Conservation (phyloP, 345 rosid genomes). For the Linum trigynum region DNA sequence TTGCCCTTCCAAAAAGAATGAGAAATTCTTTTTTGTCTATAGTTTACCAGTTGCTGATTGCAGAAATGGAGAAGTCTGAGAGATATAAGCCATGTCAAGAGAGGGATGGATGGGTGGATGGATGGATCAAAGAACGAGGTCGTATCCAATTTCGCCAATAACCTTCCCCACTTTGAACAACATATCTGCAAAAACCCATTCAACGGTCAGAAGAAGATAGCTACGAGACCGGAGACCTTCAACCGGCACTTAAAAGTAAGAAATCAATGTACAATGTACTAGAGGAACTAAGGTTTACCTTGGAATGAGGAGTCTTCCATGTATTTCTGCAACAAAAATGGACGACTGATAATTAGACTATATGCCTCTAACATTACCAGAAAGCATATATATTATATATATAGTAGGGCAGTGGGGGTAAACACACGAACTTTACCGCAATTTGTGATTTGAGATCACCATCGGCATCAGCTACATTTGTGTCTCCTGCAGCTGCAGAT, state of each 20-base stretch:
- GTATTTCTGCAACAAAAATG: constrained; percentile 45
- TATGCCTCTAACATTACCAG: background rate
- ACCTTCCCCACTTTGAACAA: constrained; percentile 56
- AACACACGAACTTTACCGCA: constrained; percentile 32
- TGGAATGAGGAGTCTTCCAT: constrained; percentile 84
- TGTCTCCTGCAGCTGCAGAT: constrained; percentile 28
- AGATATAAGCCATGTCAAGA: too few relatives aligned
- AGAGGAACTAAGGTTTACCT: constrained; percentile 33
- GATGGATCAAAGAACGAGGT: constrained; percentile 3
- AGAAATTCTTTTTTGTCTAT: too few relatives aligned
- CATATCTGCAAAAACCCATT: constrained; percentile 48
- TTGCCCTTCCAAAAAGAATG: too few relatives aligned
- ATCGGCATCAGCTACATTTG: constrained; percentile 27
- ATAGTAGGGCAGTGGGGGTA: background rate
- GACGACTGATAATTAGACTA: constrained; percentile 3
- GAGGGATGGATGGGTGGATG: background rate
- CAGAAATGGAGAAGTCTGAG: too few relatives aligned
- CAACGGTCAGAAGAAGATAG: background rate
- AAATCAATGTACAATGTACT: background rate
- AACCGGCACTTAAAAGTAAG: background rate
- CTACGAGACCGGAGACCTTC: background rate
- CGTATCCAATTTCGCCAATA: constrained; percentile 48
- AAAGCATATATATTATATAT: background rate
- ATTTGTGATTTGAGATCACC: constrained; percentile 58
- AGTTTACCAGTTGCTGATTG: too few relatives aligned